A percentile compares a stretch with the other conserved stretches of the same genome.
phyloP scores from a whole-genome alignment of 495 filamentous ascomycete genomes.

The Clohesyomyces aquaticus region DNA sequence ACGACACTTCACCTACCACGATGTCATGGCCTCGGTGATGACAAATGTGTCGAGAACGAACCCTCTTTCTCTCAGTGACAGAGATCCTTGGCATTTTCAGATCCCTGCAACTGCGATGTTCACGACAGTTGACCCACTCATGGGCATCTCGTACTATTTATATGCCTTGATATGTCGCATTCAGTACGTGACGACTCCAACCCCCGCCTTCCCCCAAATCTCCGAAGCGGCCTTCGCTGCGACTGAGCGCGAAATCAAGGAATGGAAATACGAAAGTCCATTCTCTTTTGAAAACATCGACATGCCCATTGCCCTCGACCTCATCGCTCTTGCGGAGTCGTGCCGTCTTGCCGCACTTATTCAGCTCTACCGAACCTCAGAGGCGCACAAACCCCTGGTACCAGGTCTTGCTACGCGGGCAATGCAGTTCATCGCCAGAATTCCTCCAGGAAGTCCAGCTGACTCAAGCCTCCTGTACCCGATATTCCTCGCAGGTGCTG shows the following conservation, averaged over 20 bases:
- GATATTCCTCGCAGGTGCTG: constrained; percentile 29
- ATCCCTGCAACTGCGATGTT: neutral
- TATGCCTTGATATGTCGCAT: constrained; percentile 25
- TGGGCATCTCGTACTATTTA: constrained; percentile 31
- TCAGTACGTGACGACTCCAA: constrained; percentile 17
- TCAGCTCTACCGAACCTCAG: constrained; percentile 32
- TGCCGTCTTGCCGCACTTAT: constrained; percentile 29
- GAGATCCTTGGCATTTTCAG: neutral
- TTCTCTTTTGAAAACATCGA: constrained; percentile 21
- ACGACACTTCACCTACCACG: constrained; percentile 36
- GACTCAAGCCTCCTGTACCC: constrained; percentile 34
- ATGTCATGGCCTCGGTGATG: constrained; percentile 34
- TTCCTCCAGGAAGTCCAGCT: constrained; percentile 32
- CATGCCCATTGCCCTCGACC: constrained; percentile 25
- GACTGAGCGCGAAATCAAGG: constrained; percentile 23
- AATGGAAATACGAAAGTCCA: constrained; percentile 33
- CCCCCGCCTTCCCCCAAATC: constrained; percentile 28
- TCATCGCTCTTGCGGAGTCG: constrained; percentile 29
- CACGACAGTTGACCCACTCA: constrained; percentile 25
- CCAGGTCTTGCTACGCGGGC: constrained; percentile 20
- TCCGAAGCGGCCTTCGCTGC: constrained; percentile 23
- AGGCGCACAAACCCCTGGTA: constrained; percentile 25
- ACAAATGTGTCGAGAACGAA: constrained; percentile 6
- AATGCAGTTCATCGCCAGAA: constrained; percentile 28
- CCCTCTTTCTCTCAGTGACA: neutral